Percentiles rank a stretch among this genome's conserved stretches.
Conservation (phyloP, 1,284 basidiomycete species). For the Porphyrellus sp. region DNA sequence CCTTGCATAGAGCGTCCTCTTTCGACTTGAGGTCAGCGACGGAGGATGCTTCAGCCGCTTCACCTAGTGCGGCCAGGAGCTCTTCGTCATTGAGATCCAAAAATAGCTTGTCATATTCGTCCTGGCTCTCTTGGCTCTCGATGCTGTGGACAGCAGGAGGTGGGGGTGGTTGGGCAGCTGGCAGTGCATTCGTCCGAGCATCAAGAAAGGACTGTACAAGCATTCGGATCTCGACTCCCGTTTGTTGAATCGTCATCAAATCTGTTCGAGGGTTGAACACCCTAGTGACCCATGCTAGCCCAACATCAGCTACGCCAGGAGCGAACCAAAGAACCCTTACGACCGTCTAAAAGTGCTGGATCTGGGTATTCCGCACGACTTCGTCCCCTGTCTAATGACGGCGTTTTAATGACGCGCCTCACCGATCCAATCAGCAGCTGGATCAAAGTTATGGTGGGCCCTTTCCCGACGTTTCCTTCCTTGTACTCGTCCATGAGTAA, state of each 20-base stretch:
- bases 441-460: constrained; percentile 35
- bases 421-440: constrained; percentile 61
- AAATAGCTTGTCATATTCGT: constrained; percentile 56
- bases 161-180: constrained; percentile 43
- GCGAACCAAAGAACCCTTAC: constrained; percentile 40
- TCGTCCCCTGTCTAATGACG: constrained; percentile 39
- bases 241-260: constrained; percentile 35
- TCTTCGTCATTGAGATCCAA: constrained; percentile 62
- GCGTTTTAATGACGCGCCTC: constrained; percentile 56
- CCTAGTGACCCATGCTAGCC: constrained; percentile 59
- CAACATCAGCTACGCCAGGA: constrained; percentile 10
- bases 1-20: constrained; percentile 45
- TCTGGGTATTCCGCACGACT: constrained; percentile 57
- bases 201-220: constrained; percentile 66
- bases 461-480: constrained; percentile 20
- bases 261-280: constrained; percentile 50
- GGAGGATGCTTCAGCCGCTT: constrained; percentile 27
- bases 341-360: constrained; percentile 54
- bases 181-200: constrained; percentile 52
- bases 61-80: constrained; percentile 51
- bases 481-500: constrained; percentile 60
- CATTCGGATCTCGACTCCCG: constrained; percentile 30
- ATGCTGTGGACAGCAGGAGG: constrained; percentile 22
- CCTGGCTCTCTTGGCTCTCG: constrained; percentile 73
- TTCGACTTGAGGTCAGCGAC: constrained; percentile 36